Conservation (phyloP, 164 flowering plant genomes). For the Cinnamomum chago region DNA sequence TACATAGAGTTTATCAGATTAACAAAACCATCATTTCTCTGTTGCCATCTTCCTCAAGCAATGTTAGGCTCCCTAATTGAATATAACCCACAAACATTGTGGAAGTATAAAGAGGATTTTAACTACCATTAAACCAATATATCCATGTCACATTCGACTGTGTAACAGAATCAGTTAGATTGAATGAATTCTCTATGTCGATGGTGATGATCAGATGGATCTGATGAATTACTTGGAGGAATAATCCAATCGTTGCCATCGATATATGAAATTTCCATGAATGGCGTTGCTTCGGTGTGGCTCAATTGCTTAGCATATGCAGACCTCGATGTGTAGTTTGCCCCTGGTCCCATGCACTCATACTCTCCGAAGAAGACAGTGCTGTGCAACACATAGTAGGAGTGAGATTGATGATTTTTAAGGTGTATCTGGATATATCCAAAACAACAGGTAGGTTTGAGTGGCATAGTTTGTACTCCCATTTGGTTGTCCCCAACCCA, state of each 20-base stretch:
- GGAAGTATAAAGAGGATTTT: neutral
- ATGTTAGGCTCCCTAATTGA: neutral
- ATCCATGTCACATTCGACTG: neutral
- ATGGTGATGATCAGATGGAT: neutral
- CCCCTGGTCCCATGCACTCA: conserved; percentile 61
- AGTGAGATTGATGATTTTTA: neutral
- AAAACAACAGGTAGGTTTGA: neutral
- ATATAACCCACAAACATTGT: neutral
- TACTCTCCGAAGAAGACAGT: conserved; percentile 76
- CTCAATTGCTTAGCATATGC: conserved; percentile 51
- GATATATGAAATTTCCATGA: conserved; percentile 49
- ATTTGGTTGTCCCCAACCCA: neutral
- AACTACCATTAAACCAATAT: neutral
- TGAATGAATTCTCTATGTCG: conserved; percentile 8
- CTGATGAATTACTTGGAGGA: conserved; percentile 4
- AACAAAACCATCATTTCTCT: neutral
- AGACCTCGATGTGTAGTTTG: conserved; percentile 40
- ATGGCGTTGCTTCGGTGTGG: conserved; percentile 45
- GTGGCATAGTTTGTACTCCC: neutral
- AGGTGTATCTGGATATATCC: neutral
- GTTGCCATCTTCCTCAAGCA: neutral
- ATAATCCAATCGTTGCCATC: conserved; percentile 71
- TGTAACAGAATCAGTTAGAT: neutral
- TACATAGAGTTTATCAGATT: neutral
- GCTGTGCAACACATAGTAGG: conserved; percentile 24